Evolutionary conservation across 2,329 filamentous ascomycete species (phyloP).

Genomic region (Nannizziopsis arthrosporioides): DNA sequence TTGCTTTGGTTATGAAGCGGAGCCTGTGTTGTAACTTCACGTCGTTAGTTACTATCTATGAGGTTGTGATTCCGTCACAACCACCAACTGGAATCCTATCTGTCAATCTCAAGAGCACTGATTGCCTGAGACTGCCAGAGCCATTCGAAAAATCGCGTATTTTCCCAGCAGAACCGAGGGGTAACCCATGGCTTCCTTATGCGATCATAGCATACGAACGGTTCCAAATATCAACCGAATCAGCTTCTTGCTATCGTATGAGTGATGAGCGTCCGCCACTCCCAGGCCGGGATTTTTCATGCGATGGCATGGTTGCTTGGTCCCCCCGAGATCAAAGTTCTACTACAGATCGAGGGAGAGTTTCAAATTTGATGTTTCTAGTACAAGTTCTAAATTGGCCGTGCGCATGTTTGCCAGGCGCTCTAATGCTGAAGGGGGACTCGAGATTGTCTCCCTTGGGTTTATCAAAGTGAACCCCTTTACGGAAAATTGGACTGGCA

Average conservation of each 20-base stretch:
- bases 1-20: not conserved
- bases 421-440: constrained; percentile 6
- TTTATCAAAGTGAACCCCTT: constrained; percentile 8
- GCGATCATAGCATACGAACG: constrained; percentile 9
- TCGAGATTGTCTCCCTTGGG: constrained; percentile 7
- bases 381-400: constrained; percentile 3
- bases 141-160: constrained; percentile 4
- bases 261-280: not conserved
- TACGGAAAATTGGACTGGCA: not conserved
- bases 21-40: not conserved
- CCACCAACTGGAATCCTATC: constrained; percentile 9
- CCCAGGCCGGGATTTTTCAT: too few species aligned
- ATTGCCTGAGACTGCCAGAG: constrained; percentile 3
- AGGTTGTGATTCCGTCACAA: constrained; percentile 8
- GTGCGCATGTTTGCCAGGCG: constrained; percentile 6
- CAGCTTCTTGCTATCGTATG: not conserved
- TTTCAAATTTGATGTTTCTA: constrained; percentile 7
- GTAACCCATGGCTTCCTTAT: constrained; percentile 8
- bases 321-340: not conserved
- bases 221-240: constrained; percentile 8
- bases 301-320: not conserved
- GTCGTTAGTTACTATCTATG: not conserved
- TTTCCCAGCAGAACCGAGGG: not conserved
- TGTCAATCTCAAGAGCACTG: constrained; percentile 1
- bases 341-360: not conserved